A percentile compares a stretch with the other conserved stretches of the same genome.
Evolutionary conservation across 2,329 filamentous ascomycete species (phyloP).

Genomic region (Verticillium albo-atrum): DNA sequence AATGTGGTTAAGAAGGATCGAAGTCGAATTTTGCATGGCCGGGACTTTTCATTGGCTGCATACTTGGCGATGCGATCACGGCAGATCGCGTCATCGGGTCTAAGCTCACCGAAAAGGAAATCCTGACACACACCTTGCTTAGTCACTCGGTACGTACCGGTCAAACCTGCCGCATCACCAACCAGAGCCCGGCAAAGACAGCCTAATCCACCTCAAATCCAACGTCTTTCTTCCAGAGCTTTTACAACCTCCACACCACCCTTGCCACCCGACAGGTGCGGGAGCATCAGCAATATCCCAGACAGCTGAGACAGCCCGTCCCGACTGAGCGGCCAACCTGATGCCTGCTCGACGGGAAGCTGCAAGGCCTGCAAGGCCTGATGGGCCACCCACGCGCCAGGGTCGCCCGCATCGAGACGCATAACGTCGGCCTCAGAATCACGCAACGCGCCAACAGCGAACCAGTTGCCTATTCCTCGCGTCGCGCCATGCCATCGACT

Average conservation of each 20-base stretch:
- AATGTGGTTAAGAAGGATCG: not conserved
- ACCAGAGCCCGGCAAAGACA: not conserved
- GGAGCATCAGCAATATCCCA: not conserved
- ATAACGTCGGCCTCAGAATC: not conserved
- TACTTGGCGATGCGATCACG: conserved; percentile 3
- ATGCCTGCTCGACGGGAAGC: not conserved
- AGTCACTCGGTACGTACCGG: not conserved
- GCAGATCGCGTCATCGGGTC: conserved; percentile 7
- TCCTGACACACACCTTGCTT: not conserved
- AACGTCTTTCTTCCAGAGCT: not conserved
- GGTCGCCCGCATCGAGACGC: not conserved
- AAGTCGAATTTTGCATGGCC: conserved; percentile 1
- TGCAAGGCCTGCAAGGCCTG: not conserved
- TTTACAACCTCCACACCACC: not conserved
- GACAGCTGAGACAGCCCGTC: not conserved
- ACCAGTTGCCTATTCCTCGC: not conserved
- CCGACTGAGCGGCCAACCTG: not conserved
- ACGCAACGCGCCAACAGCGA: not conserved
- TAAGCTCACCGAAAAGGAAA: conserved; percentile 4
- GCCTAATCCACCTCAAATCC: not conserved
- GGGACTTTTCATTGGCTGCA: conserved; percentile 1
- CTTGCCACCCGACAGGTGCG: not conserved
- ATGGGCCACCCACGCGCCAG: not conserved
- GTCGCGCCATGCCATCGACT: not conserved
- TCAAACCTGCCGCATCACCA: not conserved